Evolutionary conservation across 2,329 filamentous ascomycete species (phyloP).

Genomic region (Simplicillium sp.): DNA sequence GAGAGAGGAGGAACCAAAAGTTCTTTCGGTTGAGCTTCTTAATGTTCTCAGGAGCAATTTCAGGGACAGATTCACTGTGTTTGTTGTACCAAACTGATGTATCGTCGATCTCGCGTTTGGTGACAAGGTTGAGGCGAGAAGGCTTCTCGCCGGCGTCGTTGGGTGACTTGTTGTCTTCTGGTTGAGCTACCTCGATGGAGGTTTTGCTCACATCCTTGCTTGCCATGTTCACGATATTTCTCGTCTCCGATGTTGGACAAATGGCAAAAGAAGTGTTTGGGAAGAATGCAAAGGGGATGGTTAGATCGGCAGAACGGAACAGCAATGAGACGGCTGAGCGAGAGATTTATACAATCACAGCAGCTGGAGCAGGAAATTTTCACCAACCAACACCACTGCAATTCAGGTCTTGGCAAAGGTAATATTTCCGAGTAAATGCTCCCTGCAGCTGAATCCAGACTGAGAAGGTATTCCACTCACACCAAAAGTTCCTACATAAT

Average conservation of each 20-base stretch:
- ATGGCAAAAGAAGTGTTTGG: no score
- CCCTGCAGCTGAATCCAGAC: no score
- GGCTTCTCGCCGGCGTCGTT: not conserved
- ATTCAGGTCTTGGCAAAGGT: no score
- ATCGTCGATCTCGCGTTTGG: constrained; percentile 11
- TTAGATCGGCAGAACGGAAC: no score
- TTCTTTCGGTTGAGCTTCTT: constrained; percentile 10
- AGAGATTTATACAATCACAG: no score
- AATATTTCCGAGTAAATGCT: no score
- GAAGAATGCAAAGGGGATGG: no score
- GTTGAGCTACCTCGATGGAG: not conserved
- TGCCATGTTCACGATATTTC: not conserved
- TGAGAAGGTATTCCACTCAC: no score
- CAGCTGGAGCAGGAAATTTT: no score
- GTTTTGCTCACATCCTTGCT: not conserved
- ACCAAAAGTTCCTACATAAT: no score
- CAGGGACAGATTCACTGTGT: constrained; percentile 9
- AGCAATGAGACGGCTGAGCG: no score
- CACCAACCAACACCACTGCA: no score
- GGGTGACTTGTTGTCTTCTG: not conserved
- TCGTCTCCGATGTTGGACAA: not conserved
- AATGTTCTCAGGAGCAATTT: constrained; percentile 6
- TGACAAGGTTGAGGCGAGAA: constrained; percentile 6
- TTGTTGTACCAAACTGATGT: constrained; percentile 14
- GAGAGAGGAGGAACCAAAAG: constrained; percentile 13